phyloP scores from a whole-genome alignment of 176 grass and related monocot genomes.

The Bonia amplexicaulis region DNA sequence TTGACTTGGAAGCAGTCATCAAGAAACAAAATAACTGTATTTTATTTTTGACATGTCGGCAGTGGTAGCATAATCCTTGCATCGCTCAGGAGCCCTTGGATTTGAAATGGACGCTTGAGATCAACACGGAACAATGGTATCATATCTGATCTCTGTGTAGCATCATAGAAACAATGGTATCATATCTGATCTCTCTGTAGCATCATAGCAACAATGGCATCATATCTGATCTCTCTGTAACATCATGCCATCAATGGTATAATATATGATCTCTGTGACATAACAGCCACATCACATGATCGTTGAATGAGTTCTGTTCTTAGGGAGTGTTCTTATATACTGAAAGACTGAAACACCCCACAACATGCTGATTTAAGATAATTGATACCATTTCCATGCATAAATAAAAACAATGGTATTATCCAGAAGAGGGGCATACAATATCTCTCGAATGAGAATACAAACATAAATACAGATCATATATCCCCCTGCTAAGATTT shows the following conservation, averaged over 20 bases:
- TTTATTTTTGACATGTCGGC: background rate
- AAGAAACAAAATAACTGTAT: background rate
- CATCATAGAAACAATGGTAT: background rate
- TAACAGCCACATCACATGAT: background rate
- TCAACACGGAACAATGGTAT: background rate
- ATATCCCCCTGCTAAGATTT: background rate
- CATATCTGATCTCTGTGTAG: background rate
- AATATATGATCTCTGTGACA: background rate
- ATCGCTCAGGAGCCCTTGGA: background rate
- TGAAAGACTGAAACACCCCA: background rate
- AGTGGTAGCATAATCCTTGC: background rate
- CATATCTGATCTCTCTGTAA: background rate
- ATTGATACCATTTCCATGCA: background rate
- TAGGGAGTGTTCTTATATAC: background rate
- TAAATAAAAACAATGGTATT: background rate
- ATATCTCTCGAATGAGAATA: background rate
- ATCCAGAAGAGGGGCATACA: background rate
- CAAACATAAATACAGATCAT: constrained; percentile 9
- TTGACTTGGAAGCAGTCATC: background rate
- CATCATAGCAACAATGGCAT: background rate
- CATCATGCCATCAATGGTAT: background rate
- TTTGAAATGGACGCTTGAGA: too few species aligned
- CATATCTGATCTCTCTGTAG: background rate
- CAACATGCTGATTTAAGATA: background rate
- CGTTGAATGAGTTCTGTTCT: background rate